Base-by-base conservation (phyloP, 1,139 yeast species). In the Pneumocystis oryctolagi region DNA sequence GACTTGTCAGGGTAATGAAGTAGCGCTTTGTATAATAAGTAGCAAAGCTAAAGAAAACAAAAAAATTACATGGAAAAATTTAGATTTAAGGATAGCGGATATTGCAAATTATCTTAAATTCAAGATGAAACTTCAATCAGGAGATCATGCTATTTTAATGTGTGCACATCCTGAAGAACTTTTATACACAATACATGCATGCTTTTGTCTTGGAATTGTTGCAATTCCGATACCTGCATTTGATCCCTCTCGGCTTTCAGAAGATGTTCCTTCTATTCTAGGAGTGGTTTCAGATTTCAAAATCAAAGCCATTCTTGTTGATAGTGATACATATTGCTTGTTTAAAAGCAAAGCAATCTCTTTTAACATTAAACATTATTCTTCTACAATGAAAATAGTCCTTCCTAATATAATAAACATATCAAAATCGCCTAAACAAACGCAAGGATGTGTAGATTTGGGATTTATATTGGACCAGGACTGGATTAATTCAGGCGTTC, bases 111-210 rank as follows among this genome's bases (percentile, higher is more conserved):
- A 85, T 64, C 76, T 84, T 63, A 71, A 80, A 63, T 77, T 76
- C 61, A 82, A 77, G 67, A 75, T 79, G 39, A 74, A 77, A 1
- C 71, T 88, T 60, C 78, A 74, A 62, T 79, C 87, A 0, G 96
- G 96, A 0, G 86, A 85, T 65, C 78, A 80, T 66, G 90, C 88
- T 5, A 79, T 90, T 4, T 76, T 92, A 68, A 86, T 89, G 86
- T 89, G 87, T 71, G 85, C 96, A 0, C 81, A 92, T 62, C 84
- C 92, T 0, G 96, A 90, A 65, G 97, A 92, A 66, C 92, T 83
- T 71, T 82, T 86, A 6, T 82, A 88, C 58, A 89, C 96, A 0
- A 78, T 89, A 0, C 84, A 84, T 72, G 97, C 98, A 0, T 92
- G 97, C 72, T 80, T 92, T 71, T 75, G 85, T 66, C 80, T 90